Base-by-base conservation (phyloP, 1,139 yeast genomes). In the Sugiyamaella sp. region DNA sequence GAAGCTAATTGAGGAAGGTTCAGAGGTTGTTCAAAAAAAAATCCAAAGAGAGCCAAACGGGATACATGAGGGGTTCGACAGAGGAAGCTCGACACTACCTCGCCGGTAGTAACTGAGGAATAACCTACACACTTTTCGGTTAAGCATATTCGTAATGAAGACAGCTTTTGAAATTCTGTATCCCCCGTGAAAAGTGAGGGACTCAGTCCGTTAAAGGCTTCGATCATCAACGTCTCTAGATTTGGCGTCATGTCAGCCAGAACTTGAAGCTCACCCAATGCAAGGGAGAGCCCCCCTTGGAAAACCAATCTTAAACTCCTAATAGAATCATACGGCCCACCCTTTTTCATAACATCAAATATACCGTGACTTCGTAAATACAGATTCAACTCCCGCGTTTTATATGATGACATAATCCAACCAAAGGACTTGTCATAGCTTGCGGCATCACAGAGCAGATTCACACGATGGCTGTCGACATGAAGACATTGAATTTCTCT, bases 171-270 rank as follows among this genome's bases (percentile, higher is more conserved):
- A 35, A 44, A 44, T 8, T 10, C 2, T n/a, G 14, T 44, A n/a
- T 33, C 21, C 22, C 41, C 48, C 6, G n/a, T 32, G 24, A 33
- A 44, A 2, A 32, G 41, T 1, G 32, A 25, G 10, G 24, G 14
- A 8, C 22, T 10, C 10, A 44, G 40, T 4, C 41, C 37, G 17
- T 33, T 44, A 9, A 21, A 14, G 2, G 48, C 48, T 12, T 33
- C 33, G 22, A 44, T 35, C 8, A 33, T 24, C 20, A 44, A 21
- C 12, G 32, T 33, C 41, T 44, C 20, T 8, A 44, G 16, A 14
- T 44, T 44, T 20, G 48, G 48, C 17, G 40, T n/a, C 20, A 4
- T 29, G 9, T 35, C 40, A 14, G 48, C 41, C 29, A 44, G 17
- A 20, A 44, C 25, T 10, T 20, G 38, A 27, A 44, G 19, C n/a